Evolutionary conservation across 2,329 filamentous ascomycete species (phyloP).

Genomic region (Xylaria sp.): DNA sequence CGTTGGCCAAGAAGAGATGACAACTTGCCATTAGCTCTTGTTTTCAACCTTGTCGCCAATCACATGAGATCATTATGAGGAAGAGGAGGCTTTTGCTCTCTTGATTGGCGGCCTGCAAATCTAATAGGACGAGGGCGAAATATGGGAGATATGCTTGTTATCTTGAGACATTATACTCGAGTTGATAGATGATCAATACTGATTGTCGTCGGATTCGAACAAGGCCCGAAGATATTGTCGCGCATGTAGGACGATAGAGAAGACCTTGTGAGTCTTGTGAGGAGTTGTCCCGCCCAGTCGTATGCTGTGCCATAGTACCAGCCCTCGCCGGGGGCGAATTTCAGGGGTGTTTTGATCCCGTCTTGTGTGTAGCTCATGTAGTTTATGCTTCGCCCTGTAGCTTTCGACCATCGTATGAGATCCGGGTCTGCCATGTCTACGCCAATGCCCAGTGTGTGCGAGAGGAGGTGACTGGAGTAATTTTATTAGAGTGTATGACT

Average conservation of each 20-base stretch:
- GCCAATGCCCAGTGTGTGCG: slow-evolving; percentile 9
- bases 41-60: too few relatives aligned
- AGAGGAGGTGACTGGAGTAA: slow-evolving; percentile 7
- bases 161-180: too few relatives aligned
- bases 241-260: neutral
- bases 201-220: too few relatives aligned
- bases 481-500: too few relatives aligned
- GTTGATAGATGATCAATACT: too few relatives aligned
- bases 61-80: too few relatives aligned
- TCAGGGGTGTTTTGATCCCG: neutral
- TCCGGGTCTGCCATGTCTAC: slow-evolving; percentile 19
- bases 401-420: neutral
- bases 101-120: neutral
- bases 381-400: neutral
- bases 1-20: neutral
- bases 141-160: too few relatives aligned
- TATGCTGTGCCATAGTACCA: slow-evolving; percentile 8
- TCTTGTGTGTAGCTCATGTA: slow-evolving; percentile 18
- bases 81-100: too few relatives aligned
- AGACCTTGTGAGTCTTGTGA: neutral
- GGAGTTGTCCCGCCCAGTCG: neutral
- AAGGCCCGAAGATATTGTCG: neutral
- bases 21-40: too few relatives aligned
- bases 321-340: slow-evolving; percentile 8
- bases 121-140: neutral